Evolutionary conservation across 192 early-diverging fungal species (phyloP).

Genomic region (Coemansia sp.): DNA sequence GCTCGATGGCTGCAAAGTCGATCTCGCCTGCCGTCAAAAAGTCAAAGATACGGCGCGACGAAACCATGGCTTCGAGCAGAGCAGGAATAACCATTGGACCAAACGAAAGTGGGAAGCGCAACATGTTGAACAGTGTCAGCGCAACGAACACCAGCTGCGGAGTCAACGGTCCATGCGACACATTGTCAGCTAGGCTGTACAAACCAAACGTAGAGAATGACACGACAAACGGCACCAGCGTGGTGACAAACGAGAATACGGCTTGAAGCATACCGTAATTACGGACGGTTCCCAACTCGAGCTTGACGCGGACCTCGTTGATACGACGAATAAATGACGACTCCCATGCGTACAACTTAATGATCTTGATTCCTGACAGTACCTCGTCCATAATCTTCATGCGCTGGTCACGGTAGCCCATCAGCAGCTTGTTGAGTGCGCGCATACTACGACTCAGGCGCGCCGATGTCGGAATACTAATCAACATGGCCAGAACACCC

Average conservation of each 20-base stretch:
- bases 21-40: constrained; percentile 68
- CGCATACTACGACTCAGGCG: constrained; percentile 44
- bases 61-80: constrained; percentile 74
- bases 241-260: constrained; percentile 78
- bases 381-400: constrained; percentile 59
- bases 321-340: constrained; percentile 54
- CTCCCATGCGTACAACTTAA: constrained; percentile 70
- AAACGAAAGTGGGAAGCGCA: constrained; percentile 79
- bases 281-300: constrained; percentile 74
- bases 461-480: constrained; percentile 36
- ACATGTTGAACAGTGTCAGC: constrained; percentile 84
- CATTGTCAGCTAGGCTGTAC: constrained; percentile 63
- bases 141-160: constrained; percentile 79
- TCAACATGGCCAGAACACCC: constrained; percentile 13
- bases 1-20: constrained; percentile 61
- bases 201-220: constrained; percentile 73
- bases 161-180: constrained; percentile 57
- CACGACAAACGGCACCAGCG: constrained; percentile 69
- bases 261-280: constrained; percentile 65
- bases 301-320: constrained; percentile 64
- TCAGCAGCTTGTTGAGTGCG: constrained; percentile 14
- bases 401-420: constrained; percentile 46
- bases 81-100: constrained; percentile 76
- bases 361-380: constrained; percentile 54
- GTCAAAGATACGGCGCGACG: constrained; percentile 80